phyloP scores from a whole-genome alignment of 768 basidiomycete genomes.

The Lentinula lateritia region DNA sequence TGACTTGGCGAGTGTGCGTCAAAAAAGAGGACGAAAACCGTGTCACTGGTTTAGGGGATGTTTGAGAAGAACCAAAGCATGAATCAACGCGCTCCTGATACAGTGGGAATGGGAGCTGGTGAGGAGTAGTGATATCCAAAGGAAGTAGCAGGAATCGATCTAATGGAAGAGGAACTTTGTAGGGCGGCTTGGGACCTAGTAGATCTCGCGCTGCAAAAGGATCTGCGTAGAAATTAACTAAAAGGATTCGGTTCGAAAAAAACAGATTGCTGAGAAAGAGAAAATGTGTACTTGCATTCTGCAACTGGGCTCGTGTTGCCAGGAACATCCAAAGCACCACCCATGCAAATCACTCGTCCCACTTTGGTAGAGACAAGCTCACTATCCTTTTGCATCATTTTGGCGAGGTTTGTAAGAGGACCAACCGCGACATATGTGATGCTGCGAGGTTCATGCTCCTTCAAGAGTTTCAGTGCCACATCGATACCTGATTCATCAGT shows the following conservation, averaged over 20 bases:
- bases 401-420: slow-evolving; percentile 77
- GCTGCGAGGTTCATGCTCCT: slow-evolving; percentile 40
- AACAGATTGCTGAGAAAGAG: too few species aligned
- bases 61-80: slow-evolving; percentile 43
- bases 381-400: slow-evolving; percentile 51
- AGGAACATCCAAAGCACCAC: slow-evolving; percentile 88
- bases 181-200: slow-evolving; percentile 34
- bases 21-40: slow-evolving; percentile 82
- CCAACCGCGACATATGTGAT: slow-evolving; percentile 73
- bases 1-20: slow-evolving; percentile 67
- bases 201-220: slow-evolving; percentile 77
- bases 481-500: slow-evolving; percentile 44
- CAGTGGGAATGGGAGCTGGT: slow-evolving; percentile 67
- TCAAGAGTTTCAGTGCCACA: slow-evolving; percentile 51
- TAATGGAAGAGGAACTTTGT: slow-evolving; percentile 57
- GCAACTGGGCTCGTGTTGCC: slow-evolving; percentile 80
- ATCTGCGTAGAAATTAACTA: slow-evolving; percentile 86
- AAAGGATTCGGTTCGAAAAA: not conserved
- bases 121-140: slow-evolving; percentile 78
- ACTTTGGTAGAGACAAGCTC: slow-evolving; percentile 50
- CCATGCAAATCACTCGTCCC: slow-evolving; percentile 83
- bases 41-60: slow-evolving; percentile 50
- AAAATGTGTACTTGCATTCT: slow-evolving; percentile 57
- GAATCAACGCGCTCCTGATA: slow-evolving; percentile 60
- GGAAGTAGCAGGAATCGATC: slow-evolving; percentile 68